Evolutionary conservation across 148 eudicot genomes (phyloP), one percentile per base, ranked within the genome.

Genomic region (Mesembryanthemum crystallinum): DNA sequence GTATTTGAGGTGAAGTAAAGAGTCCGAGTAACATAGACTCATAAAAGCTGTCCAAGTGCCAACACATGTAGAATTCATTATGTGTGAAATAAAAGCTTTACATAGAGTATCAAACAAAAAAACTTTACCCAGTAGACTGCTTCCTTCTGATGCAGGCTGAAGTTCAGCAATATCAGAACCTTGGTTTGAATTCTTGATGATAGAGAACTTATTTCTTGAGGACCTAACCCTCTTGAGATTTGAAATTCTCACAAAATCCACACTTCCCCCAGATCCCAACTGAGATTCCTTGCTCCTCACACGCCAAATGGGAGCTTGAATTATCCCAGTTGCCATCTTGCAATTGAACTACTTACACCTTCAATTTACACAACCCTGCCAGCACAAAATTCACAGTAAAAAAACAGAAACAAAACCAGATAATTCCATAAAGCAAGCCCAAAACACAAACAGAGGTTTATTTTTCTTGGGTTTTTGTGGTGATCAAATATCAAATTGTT

Each of bases 141-240:
- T 89, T 73, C 97, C 97, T 75, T 87, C 90, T 49, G 97, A 92
- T 73, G 94, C 98, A 76, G 94, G 90, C 86, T 87, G 88, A 75
- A 92, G 91, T 80, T 95, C 97, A 42, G 88, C 97, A 73, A 89
- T 83, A 57, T 95, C 99, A 24, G 91, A 87, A 69, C 94, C 87
- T 18, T 86, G 84, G 69, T 86, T 91, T 4, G 92, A 87, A 77
- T 85, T 92, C 83, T 69, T 89, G 64, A 92, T 82, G 67, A 88
- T 85, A 11, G 76, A 82, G 55, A 86, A 76, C 83, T 83, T 87
- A 52, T 81, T 82, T 73, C 85, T 81, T 72, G 79, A 77, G 79
- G 85, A 78, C 78, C 79, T 87, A 59, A 82, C 83, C 73, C 86
- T 80, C 79, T 80, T 87, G 63, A 80, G 27, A 67, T 89, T 83